These are phyloP conservation scores for Geotrichum histeridarum DNA, from an alignment of 1,139 yeast genomes.

Conservation along the genomic window DNA sequence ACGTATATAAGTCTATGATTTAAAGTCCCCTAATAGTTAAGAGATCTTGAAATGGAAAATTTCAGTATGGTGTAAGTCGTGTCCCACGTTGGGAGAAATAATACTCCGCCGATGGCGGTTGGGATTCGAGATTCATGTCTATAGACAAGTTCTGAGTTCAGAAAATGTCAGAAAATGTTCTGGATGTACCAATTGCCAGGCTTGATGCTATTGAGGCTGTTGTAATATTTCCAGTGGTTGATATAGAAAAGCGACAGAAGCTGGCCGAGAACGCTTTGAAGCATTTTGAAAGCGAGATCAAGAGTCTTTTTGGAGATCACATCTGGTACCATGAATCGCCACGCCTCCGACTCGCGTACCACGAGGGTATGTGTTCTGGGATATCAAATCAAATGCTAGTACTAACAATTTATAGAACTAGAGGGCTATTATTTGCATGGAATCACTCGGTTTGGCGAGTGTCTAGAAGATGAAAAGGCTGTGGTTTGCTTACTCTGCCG, in stretches of 20 bases:
- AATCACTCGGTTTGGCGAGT: conserved; percentile 11
- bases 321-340: conserved; percentile 13
- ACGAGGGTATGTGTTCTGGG: neutral
- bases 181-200: conserved; percentile 12
- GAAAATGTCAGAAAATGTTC: conserved; percentile 1
- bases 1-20: neutral
- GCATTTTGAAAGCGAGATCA: neutral
- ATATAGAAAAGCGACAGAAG: neutral
- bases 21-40: neutral
- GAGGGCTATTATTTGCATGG: conserved; percentile 18
- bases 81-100: too few relatives aligned
- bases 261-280: neutral
- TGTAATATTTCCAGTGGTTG: conserved; percentile 6
- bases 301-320: neutral
- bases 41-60: too few relatives aligned
- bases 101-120: too few relatives aligned
- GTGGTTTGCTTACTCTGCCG: conserved; percentile 2
- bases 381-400: neutral
- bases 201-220: conserved; percentile 13
- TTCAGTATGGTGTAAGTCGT: too few relatives aligned
- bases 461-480: conserved; percentile 10
- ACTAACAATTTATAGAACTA: neutral
- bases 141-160: neutral
- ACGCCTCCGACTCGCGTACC: conserved; percentile 3
- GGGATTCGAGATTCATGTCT: too few relatives aligned